Evolutionary conservation across 129 eudicot genomes (phyloP).

Genomic region (Centrapalus pauciflorus): DNA sequence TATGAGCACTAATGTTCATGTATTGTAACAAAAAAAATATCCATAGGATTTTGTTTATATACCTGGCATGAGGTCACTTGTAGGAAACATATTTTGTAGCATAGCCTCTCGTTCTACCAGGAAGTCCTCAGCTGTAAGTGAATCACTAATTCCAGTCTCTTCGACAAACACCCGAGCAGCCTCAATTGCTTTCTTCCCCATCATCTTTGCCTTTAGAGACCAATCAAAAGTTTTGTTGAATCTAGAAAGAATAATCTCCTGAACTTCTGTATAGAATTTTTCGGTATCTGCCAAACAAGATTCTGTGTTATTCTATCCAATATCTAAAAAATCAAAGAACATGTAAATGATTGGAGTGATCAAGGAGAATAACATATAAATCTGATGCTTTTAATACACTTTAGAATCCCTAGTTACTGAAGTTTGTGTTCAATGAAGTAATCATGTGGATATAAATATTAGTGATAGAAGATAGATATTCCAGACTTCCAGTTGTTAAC

Average conservation of each 20-base stretch:
- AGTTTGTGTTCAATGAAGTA: too few species aligned
- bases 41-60: neutral
- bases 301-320: neutral
- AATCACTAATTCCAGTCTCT: slow-evolving; percentile 86
- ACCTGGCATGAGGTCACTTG: slow-evolving; percentile 99
- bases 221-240: slow-evolving; percentile 95
- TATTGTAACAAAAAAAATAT: too few species aligned
- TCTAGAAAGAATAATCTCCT: slow-evolving; percentile 81
- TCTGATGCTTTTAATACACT: neutral
- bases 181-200: slow-evolving; percentile 97
- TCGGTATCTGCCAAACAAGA: slow-evolving; percentile 70
- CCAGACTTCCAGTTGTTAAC: neutral
- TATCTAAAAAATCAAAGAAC: neutral
- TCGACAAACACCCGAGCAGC: slow-evolving; percentile 91
- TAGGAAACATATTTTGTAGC: slow-evolving; percentile 70
- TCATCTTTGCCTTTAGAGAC: slow-evolving; percentile 95
- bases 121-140: slow-evolving; percentile 75
- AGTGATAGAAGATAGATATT: neutral
- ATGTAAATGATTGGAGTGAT: neutral
- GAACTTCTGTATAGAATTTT: slow-evolving; percentile 93
- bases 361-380: neutral
- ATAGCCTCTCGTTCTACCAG: slow-evolving; percentile 78
- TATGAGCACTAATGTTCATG: too few species aligned
- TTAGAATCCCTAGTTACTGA: neutral
- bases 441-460: neutral